Percentiles rank a stretch among this genome's conserved stretches.
Conservation (phyloP, 495 filamentous ascomycete genomes). For the Jackrogersella multiformis region DNA sequence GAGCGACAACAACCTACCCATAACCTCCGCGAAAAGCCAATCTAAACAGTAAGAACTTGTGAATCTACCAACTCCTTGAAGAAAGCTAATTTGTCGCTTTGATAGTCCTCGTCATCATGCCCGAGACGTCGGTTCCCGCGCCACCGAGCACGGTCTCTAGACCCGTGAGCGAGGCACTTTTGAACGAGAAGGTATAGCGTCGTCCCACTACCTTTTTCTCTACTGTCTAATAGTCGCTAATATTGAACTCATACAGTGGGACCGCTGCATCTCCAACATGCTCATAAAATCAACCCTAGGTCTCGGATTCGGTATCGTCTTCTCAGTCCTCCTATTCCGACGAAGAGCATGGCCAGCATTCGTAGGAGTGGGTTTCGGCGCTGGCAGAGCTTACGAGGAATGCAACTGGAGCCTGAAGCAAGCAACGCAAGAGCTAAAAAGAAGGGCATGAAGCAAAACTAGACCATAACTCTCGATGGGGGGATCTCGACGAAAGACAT, state of each 20-base stretch:
- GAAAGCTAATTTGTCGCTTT: conserved; percentile 15
- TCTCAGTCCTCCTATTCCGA: conserved; percentile 98
- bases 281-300: conserved; percentile 94
- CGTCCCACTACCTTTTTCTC: not conserved
- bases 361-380: conserved; percentile 92
- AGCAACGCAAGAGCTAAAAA: conserved; percentile 60
- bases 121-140: conserved; percentile 53
- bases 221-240: conserved; percentile 23
- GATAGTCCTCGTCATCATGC: conserved; percentile 47
- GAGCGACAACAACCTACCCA: conserved; percentile 16
- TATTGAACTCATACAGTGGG: conserved; percentile 74
- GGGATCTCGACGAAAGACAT: conserved; percentile 23
- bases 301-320: conserved; percentile 94
- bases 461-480: conserved; percentile 11
- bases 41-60: conserved; percentile 12
- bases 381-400: conserved; percentile 95
- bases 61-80: conserved; percentile 9
- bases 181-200: conserved; percentile 88
- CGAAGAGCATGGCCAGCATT: conserved; percentile 95
- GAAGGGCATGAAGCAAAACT: conserved; percentile 46
- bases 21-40: conserved; percentile 15
- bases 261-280: conserved; percentile 94
- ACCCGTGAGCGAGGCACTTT: conserved; percentile 90
- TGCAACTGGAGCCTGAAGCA: conserved; percentile 73
- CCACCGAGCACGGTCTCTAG: conserved; percentile 60